Percentiles rank a stretch among this genome's conserved stretches.
Conservation (phyloP, 495 filamentous ascomycete species). For the Chaetomium tenue region DNA sequence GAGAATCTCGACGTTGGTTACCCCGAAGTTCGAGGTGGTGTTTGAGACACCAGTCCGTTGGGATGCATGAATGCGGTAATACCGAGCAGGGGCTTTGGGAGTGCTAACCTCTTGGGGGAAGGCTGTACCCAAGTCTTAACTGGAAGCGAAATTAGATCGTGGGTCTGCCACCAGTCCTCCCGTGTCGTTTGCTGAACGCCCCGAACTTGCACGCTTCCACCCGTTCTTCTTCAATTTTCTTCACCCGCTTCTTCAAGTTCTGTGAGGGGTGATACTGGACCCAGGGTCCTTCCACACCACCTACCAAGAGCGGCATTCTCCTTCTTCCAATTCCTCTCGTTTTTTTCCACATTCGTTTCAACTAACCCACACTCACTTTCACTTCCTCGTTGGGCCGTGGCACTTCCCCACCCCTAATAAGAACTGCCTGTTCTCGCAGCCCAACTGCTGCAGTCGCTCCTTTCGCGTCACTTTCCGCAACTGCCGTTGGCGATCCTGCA, state of each 20-base stretch:
- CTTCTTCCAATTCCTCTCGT: constrained; percentile 16
- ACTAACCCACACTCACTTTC: constrained; percentile 3
- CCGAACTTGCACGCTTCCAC: constrained; percentile 24
- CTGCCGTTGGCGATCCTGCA: not conserved
- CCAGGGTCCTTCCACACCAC: constrained; percentile 12
- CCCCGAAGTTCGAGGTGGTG: not conserved
- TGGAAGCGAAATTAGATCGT: constrained; percentile 41
- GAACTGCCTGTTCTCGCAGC: constrained; percentile 5
- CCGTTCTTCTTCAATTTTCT: constrained; percentile 23
- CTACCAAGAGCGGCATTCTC: constrained; percentile 1
- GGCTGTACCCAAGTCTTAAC: constrained; percentile 28
- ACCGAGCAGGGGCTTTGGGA: constrained; percentile 21
- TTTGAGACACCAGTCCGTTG: constrained; percentile 1
- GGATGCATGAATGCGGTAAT: not conserved
- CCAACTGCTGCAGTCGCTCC: constrained; percentile 7
- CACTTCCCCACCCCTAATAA: not conserved
- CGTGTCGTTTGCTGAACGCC: constrained; percentile 19
- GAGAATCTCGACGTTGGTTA: not conserved
- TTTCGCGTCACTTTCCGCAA: constrained; percentile 9
- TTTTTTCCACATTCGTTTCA: constrained; percentile 14
- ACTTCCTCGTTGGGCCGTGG: not conserved
- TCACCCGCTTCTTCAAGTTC: constrained; percentile 15
- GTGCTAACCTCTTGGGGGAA: constrained; percentile 34
- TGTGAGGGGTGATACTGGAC: constrained; percentile 21
- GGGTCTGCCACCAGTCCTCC: constrained; percentile 30